Base-by-base conservation (phyloP, 2,329 filamentous ascomycete species). In the Cordyceps farinosa region DNA sequence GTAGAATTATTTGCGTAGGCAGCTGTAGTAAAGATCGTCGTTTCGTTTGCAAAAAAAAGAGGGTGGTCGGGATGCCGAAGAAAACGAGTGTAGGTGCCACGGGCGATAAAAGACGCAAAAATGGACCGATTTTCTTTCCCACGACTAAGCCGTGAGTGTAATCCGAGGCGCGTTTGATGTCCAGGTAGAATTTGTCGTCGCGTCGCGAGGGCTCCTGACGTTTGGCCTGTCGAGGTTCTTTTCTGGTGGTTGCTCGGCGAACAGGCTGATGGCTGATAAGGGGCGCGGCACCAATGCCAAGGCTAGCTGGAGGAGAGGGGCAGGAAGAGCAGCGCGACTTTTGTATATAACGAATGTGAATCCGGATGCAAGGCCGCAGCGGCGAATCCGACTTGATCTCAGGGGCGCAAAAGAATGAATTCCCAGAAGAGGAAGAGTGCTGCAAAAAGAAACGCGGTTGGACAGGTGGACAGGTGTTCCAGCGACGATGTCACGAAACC, bases 171-270 rank as follows among this genome's bases (percentile, higher is more conserved):
- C 47, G 47, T 52, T 38, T 44, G 47, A 44, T 60, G 57, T 34
- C 47, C 22, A 44, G 36, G 7, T 44, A 22, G 34, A 60, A 44
- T 30, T 44, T 30, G 57, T 61, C 38, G 40, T 53, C n/a, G 40
- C 38, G 59, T 48, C 30, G 50, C 27, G 59, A 61, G 52, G 22
- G 59, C 59, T 61, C 59, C 59, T 61, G 48, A 54, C 59, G 59
- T 61, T 47, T 61, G 59, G 17, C 22, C 6, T 11, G n/a, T 61
- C 27, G 47, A 51, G 32, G 48, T 44, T 29, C 34, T 27, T 58
- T 22, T 51, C 17, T 34, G 27, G 30, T 48, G 7, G 59, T 61
- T 61, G 59, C 59, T 61, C 50, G 50, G 59, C 59, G 59, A 61
- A 22, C 50, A 36, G 29, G 15, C 22, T 60, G 36, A 17, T 29